Base-by-base conservation (phyloP, 2,329 filamentous ascomycete species). In the Microdochium bolleyi region DNA sequence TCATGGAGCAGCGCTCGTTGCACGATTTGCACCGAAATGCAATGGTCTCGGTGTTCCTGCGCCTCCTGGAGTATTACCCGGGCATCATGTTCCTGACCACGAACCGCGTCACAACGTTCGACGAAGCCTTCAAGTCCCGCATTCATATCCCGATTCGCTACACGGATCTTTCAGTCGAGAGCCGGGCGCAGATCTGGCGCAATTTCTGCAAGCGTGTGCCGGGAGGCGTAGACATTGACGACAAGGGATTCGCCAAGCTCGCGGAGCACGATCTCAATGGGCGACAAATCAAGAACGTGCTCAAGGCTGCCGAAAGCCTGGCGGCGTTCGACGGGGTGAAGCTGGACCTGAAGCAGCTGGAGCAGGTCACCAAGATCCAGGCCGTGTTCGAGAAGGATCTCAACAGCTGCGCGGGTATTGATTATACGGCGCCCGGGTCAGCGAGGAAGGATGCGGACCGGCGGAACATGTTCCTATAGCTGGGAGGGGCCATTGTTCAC, bases 1-100 rank as follows among this genome's bases (percentile, higher is more conserved):
- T 65, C 54, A 59, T 68, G 3, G 71, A 75, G 57, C 60, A 65
- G 25, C 68, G 74, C 9, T 57, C 55, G 50, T 32, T 56, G 30
- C 30, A 51, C 25, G 56, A 60, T 50, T 24, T 62, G 30, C 32
- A 55, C 10, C 57, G 60, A 9, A 62, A 62, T 48, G 53, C 49
- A 5, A 54, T 59, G 50, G 59, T 60, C 50, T 65, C 52, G 54
- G 52, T 61, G 25, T 61, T 61, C 50, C 51, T 60, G 25, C 53
- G 60, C 46, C 52, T 56, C 13, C 56, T 61, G 16, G 58, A 61
- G 51, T 60, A 60, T 38, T 62, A 60, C 53, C 51, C 52, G 21
- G 60, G 59, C 22, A 59, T 62, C 32, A 51, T 62, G 10, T 61
- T 62, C 52, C 54, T 62, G 48, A 62, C 58, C 19, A 60, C 60